A percentile compares a stretch with the other conserved stretches of the same genome.
Evolutionary conservation across 441 rosid species (phyloP).

Genomic region (Adansonia madagascariensis): DNA sequence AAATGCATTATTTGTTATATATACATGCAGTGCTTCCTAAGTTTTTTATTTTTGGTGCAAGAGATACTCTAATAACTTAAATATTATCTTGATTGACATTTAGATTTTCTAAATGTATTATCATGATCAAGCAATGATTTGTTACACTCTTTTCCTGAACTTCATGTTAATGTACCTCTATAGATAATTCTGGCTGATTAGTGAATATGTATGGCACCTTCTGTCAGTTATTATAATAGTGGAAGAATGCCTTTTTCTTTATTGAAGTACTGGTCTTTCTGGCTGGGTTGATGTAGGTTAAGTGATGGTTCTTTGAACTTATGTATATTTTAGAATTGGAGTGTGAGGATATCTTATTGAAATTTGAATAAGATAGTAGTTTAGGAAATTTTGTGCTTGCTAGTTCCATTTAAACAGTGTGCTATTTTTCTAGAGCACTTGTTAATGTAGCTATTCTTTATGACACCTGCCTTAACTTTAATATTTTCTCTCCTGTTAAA

Average conservation of each 20-base stretch:
- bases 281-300: neutral
- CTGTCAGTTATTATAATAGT: neutral
- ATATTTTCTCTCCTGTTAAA: conserved; percentile 4
- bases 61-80: neutral
- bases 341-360: neutral
- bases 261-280: conserved; percentile 1
- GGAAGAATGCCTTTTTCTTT: conserved; percentile 10
- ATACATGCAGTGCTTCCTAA: neutral
- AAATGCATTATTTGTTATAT: neutral
- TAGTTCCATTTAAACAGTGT: conserved; percentile 1
- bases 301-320: conserved; percentile 12
- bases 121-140: neutral
- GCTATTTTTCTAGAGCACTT: neutral
- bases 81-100: neutral
- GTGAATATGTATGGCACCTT: neutral
- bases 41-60: neutral
- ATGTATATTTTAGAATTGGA: neutral
- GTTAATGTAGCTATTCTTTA: neutral
- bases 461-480: neutral
- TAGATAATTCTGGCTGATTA: neutral
- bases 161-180: neutral
- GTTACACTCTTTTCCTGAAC: neutral
- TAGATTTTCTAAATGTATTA: neutral
- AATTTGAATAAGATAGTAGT: neutral
- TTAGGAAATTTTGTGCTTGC: neutral